Percentiles rank a stretch among this genome's conserved stretches.
These are phyloP conservation scores for Kluyveromyces nonfermentans DNA, from an alignment of 805 yeast genomes.

Conservation along the genomic window DNA sequence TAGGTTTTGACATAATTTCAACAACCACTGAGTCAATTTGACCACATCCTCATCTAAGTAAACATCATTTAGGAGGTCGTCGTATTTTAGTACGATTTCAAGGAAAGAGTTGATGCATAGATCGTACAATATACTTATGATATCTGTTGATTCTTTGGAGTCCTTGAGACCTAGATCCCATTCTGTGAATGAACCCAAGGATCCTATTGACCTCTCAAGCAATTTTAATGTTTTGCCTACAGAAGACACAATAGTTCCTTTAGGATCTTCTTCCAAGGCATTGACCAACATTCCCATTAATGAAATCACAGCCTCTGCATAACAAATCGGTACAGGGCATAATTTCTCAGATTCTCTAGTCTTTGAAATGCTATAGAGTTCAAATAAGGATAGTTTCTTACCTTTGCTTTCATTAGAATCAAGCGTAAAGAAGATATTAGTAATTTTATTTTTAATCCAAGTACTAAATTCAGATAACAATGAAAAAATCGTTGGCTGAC, in stretches of 20 bases:
- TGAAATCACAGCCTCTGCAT: conserved; percentile 53
- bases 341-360: conserved; percentile 50
- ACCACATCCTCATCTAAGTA: conserved; percentile 53
- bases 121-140: conserved; percentile 50
- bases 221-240: conserved; percentile 51
- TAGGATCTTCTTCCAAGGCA: conserved; percentile 57
- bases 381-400: conserved; percentile 18
- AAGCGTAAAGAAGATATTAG: conserved; percentile 21
- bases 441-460: conserved; percentile 7
- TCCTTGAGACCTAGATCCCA: conserved; percentile 20
- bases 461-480: conserved; percentile 9
- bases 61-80: conserved; percentile 54
- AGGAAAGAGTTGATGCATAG: conserved; percentile 55
- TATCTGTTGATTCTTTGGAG: conserved; percentile 27
- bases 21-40: conserved; percentile 62
- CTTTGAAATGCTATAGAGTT: conserved; percentile 23
- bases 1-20: conserved; percentile 34
- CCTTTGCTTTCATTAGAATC: conserved; percentile 5
- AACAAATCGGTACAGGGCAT: conserved; percentile 54
- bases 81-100: conserved; percentile 55
- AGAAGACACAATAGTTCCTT: conserved; percentile 41
- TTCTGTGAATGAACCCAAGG: conserved; percentile 40
- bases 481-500: conserved; percentile 17
- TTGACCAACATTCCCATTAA: conserved; percentile 41
- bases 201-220: conserved; percentile 50